Conservation (phyloP, 768 basidiomycete genomes). For the Termitomyces sp. region DNA sequence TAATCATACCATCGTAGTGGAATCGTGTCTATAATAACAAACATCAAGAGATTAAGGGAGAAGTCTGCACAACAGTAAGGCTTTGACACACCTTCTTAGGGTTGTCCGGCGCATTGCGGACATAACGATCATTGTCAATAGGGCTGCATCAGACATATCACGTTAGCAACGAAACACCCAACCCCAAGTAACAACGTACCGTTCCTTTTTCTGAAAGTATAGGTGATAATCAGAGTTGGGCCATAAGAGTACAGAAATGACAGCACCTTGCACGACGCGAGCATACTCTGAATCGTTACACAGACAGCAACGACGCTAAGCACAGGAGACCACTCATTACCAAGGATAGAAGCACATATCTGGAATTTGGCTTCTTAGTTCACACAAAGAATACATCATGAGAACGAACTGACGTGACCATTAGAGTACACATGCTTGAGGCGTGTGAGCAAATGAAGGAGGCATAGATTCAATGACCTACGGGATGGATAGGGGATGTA, state of each 20-base stretch:
- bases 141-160: constrained; percentile 44
- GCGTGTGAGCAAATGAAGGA: constrained; percentile 7
- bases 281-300: constrained; percentile 88
- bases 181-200: constrained; percentile 38
- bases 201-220: constrained; percentile 43
- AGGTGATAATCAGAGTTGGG: neutral
- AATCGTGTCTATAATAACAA: constrained; percentile 56
- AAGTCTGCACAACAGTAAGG: neutral
- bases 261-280: constrained; percentile 84
- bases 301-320: constrained; percentile 79
- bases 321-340: constrained; percentile 89
- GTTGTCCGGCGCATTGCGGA: constrained; percentile 73
- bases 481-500: constrained; percentile 77
- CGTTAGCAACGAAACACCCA: neutral
- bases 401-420: constrained; percentile 58
- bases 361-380: constrained; percentile 24
- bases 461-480: constrained; percentile 32
- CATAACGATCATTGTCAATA: constrained; percentile 80
- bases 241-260: neutral
- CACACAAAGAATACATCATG: neutral
- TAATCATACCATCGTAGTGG: constrained; percentile 69
- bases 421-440: constrained; percentile 84
- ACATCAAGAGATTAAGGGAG: neutral
- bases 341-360: constrained; percentile 90
- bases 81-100: constrained; percentile 70